A percentile compares a stretch with the other conserved stretches of the same genome.
Evolutionary conservation across 1,139 yeast genomes (phyloP).

Genomic region (Cylindricascospora bacillispora): DNA sequence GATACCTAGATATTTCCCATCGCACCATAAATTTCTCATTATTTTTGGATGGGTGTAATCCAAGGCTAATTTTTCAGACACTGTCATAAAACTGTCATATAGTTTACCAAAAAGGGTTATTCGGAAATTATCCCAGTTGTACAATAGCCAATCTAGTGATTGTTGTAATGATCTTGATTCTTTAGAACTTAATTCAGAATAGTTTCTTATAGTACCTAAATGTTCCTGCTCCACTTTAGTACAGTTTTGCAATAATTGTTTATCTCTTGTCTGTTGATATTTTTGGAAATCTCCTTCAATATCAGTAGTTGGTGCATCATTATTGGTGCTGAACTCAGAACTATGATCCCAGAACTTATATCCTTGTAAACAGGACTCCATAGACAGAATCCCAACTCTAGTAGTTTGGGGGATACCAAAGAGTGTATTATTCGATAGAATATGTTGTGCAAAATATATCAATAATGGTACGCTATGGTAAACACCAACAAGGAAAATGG

Average conservation of each 20-base stretch:
- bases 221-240: constrained; percentile 17
- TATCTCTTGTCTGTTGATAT: constrained; percentile 20
- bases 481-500: constrained; percentile 20
- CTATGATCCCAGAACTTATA: constrained; percentile 27
- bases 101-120: constrained; percentile 20
- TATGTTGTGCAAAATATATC: constrained; percentile 13
- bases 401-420: constrained; percentile 9
- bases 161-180: constrained; percentile 16
- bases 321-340: constrained; percentile 8
- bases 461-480: constrained; percentile 24
- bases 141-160: constrained; percentile 21
- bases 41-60: constrained; percentile 25
- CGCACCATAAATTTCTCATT: constrained; percentile 23
- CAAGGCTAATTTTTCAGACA: constrained; percentile 23
- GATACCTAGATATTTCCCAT: constrained; percentile 18
- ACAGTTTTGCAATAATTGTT: constrained; percentile 20
- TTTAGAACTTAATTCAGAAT: constrained; percentile 14
- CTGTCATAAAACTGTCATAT: constrained; percentile 25
- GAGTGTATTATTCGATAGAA: constrained; percentile 9
- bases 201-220: constrained; percentile 14
- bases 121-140: constrained; percentile 16
- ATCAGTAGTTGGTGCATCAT: constrained; percentile 7
- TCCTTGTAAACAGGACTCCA: constrained; percentile 24
- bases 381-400: constrained; percentile 18
- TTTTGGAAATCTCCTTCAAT: constrained; percentile 15